Conservation (phyloP, 2,329 filamentous ascomycete species). For the Cladorrhinum sp. region DNA sequence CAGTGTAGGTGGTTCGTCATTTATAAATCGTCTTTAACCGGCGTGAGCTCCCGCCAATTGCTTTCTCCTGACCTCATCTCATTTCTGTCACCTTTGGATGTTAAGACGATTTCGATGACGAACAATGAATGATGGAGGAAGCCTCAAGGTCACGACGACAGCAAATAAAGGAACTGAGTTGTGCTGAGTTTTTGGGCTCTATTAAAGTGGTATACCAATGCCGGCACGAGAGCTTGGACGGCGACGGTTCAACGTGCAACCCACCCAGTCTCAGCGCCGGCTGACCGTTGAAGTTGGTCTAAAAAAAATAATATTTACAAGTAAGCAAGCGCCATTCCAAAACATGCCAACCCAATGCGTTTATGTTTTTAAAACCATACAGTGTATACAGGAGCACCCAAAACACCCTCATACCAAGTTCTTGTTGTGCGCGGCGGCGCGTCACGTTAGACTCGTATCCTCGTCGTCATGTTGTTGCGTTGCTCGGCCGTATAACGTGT, state of each 20-base stretch:
- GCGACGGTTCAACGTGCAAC: constrained; percentile 16
- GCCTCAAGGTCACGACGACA: not conserved
- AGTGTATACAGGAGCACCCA: not conserved
- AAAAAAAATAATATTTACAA: constrained; percentile 10
- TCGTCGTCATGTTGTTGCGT: not conserved
- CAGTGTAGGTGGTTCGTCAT: no score
- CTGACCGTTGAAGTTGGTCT: constrained; percentile 17
- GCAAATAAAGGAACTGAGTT: constrained; percentile 6
- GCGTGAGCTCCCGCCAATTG: not conserved
- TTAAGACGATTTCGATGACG: no score
- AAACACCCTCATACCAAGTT: not conserved
- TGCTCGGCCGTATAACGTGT: not conserved
- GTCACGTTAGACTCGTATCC: constrained; percentile 1
- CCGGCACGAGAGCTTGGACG: constrained; percentile 3
- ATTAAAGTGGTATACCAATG: constrained; percentile 19
- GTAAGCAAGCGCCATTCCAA: constrained; percentile 14
- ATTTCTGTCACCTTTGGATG: not conserved
- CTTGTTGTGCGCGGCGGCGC: not conserved
- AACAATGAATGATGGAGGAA: not conserved
- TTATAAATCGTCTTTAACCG: not conserved
- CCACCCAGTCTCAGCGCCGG: constrained; percentile 11
- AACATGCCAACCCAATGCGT: constrained; percentile 1
- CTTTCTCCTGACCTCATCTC: not conserved
- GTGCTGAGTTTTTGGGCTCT: not conserved
- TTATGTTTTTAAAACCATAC: not conserved